Base-by-base conservation (phyloP, 108 stramenopile genomes). In the Phaeodactylum tricornutum region DNA sequence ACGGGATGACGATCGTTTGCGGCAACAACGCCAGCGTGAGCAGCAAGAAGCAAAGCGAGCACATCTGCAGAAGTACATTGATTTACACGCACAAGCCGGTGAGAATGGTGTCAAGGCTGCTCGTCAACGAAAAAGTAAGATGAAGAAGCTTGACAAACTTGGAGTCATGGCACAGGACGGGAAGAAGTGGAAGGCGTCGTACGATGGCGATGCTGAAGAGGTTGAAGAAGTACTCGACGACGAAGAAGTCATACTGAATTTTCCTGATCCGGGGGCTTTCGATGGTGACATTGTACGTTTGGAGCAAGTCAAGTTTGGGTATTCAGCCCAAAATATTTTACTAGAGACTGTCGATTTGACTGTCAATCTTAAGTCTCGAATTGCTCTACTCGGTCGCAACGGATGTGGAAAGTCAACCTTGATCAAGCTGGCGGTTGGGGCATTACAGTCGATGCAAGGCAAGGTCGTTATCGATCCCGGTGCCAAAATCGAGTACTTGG, bases 271-370 rank as follows among this genome's bases (percentile, higher is more conserved):
- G 5, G 84, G 78, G 11, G 44, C 62, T 0, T 74, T 77, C 55
- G 59, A 79, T 52, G 61, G 79, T 36, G 72, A 82, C 47, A 72
- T 93, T 37, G 84, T 96, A 22, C 53, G 65, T 36, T 59, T 93
- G 24, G 81, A 93, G 52, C 61, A 69, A 23, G 88, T 87, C 3
- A 61, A 70, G 3, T 96, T 95, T 66, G 87, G 89, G 4, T 96
- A 96, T 64, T 52, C 52, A 35, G 28, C 47, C n/a, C n/a, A 23
- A 27, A 32, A 43, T 24, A 4, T 25, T 19, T 22, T 77, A n/a
- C 64, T 81, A 42, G 32, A 63, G 38, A 41, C 58, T 41, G 59
- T 77, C 1, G 63, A 75, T 52, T 30, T 45, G 5, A 17, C 24
- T 22, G 32, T 79, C 2, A 69, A 63, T 15, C 29, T 47, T 2